Conservation (phyloP, 768 basidiomycete genomes). For the Termitomyces heimii region DNA sequence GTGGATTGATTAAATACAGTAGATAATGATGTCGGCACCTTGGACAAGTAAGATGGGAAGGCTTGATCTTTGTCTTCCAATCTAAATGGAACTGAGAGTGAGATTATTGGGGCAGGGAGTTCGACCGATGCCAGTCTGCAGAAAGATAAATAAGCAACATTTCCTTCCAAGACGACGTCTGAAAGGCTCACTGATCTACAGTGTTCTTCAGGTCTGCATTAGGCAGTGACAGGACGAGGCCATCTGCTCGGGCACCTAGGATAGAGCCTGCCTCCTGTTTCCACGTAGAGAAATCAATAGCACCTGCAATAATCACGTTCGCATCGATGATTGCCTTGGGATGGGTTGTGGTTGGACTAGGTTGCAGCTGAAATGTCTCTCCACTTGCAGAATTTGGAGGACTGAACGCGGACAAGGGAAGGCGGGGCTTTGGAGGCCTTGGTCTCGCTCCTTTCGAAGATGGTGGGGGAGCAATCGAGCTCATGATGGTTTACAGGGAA, state of each 20-base stretch:
- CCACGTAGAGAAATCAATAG: constrained; percentile 42
- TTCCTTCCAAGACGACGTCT: not conserved
- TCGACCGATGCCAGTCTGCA: constrained; percentile 11
- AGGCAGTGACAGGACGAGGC: constrained; percentile 52
- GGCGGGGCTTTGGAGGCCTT: constrained; percentile 60
- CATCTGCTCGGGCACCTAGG: constrained; percentile 39
- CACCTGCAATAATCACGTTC: constrained; percentile 44
- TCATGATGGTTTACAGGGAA: not conserved
- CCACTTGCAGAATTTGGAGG: constrained; percentile 63
- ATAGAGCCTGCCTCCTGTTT: constrained; percentile 42
- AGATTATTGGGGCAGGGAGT: constrained; percentile 34
- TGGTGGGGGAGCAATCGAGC: constrained; percentile 18
- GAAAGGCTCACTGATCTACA: constrained; percentile 39
- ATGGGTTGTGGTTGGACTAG: constrained; percentile 61
- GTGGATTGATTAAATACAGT: constrained; percentile 48
- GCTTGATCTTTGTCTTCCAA: constrained; percentile 41
- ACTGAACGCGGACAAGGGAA: constrained; percentile 72
- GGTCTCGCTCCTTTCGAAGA: constrained; percentile 36
- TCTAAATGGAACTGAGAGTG: constrained; percentile 56
- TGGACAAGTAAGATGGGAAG: constrained; percentile 32
- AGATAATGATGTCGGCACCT: constrained; percentile 46
- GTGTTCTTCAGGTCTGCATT: constrained; percentile 36
- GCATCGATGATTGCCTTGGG: constrained; percentile 65
- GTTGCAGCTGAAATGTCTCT: constrained; percentile 62
- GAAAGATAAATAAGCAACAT: not conserved